A percentile compares a stretch with the other conserved stretches of the same genome.
Evolutionary conservation across 179 eudicot species (phyloP).

Genomic region (Pouteria campechiana): DNA sequence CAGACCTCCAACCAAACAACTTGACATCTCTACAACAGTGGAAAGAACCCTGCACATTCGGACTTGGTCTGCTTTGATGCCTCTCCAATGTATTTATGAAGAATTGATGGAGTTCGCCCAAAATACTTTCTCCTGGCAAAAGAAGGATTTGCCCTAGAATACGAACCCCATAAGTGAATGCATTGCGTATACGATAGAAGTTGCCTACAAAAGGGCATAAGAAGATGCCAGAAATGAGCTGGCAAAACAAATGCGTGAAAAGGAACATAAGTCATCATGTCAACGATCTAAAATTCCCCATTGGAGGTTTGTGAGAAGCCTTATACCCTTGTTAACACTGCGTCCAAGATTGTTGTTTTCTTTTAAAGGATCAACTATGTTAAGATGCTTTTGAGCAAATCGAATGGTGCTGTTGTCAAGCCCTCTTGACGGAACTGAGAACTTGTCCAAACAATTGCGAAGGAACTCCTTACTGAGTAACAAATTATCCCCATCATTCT

Average conservation of each 20-base stretch:
- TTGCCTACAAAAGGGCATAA: slow-evolving; percentile 19
- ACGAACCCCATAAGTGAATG: slow-evolving; percentile 48
- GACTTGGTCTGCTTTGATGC: slow-evolving; percentile 14
- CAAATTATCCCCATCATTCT: slow-evolving; percentile 3
- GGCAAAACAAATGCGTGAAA: neutral
- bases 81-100: slow-evolving; percentile 33
- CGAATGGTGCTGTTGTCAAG: slow-evolving; percentile 12
- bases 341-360: slow-evolving; percentile 56
- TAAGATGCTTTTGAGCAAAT: slow-evolving; percentile 33
- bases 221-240: neutral
- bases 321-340: slow-evolving; percentile 41
- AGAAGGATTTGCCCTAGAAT: slow-evolving; percentile 32
- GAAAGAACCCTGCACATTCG: neutral
- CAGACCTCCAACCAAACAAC: slow-evolving; percentile 10
- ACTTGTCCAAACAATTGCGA: slow-evolving; percentile 25
- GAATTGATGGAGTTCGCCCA: slow-evolving; percentile 30
- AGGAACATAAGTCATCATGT: too few species aligned
- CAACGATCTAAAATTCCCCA: too few species aligned
- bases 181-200: slow-evolving; percentile 47
- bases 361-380: slow-evolving; percentile 48
- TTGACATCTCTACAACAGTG: slow-evolving; percentile 6
- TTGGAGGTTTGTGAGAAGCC: too few species aligned
- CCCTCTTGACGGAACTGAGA: slow-evolving; percentile 26
- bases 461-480: slow-evolving; percentile 35
- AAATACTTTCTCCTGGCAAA: slow-evolving; percentile 26